Evolutionary conservation across 176 grass and related monocot species (phyloP), one percentile per base, ranked within the genome.

Genomic region (Bonia amplexicaulis): DNA sequence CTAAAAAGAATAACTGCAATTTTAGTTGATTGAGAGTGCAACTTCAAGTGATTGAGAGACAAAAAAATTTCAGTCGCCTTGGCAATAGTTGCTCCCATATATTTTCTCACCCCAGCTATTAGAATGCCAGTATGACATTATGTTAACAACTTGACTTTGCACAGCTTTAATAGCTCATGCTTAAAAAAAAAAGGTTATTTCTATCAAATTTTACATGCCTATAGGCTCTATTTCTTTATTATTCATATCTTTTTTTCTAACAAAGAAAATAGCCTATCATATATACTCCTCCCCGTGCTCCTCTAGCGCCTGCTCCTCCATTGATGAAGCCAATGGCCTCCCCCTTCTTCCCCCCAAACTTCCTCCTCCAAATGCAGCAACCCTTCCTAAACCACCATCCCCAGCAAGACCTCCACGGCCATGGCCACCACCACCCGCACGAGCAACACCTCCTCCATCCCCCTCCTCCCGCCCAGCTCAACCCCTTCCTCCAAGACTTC

Each of bases 291-390:
- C 15, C 35, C 80, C 73, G 83, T 83, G 86, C 80, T 83, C 55
- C 25, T 71, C 44, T 14, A 44, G 14, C 71, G 68, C 10, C 63
- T 51, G 72, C 74, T 61, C 53, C 54, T 27, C 52, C 47, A 13
- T 44, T 58, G 51, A 86, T 85, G 85, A 88, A 88, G 74, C 79
- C 82, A 70, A 92, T 97, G 85, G 64, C 84, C 7, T 93, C 90
- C 61, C 87, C 87, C 61, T 97, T 90, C 92, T 92, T 92, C 66
- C 92, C 94, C 13, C 71, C 94, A 13, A 92, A 92, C 90, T 97
- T 97, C 88, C 71, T 97, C 59, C 78, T 97, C 64, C 94, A 90
- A 72, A 92, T 97, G 85, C 94, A 94, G 76, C 89, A 85, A 37
- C 47, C 87, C 5, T 41, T 85, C 41, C 84, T 82, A 41, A 87